Conservation (phyloP, 2,329 filamentous ascomycete genomes). For the Tolypocladium pustulatum region DNA sequence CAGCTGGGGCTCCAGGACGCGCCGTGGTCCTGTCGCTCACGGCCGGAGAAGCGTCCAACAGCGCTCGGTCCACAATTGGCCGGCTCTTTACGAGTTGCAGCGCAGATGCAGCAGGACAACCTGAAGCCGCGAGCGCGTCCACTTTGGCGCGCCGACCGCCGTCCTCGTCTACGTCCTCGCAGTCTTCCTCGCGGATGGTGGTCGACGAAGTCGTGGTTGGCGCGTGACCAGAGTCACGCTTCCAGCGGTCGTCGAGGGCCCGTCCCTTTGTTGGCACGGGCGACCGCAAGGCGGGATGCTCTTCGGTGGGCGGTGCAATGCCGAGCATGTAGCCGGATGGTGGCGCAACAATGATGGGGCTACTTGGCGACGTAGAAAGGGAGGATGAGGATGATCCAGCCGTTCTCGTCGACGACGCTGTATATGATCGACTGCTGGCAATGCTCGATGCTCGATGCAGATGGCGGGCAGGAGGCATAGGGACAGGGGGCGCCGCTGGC, state of each 20-base stretch:
- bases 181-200: slow-evolving; percentile 28
- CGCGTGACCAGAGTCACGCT: slow-evolving; percentile 45
- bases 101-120: neutral
- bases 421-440: slow-evolving; percentile 2
- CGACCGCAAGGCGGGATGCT: slow-evolving; percentile 41
- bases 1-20: slow-evolving; percentile 7
- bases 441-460: slow-evolving; percentile 9
- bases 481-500: slow-evolving; percentile 46
- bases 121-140: neutral
- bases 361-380: slow-evolving; percentile 8
- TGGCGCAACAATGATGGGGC: slow-evolving; percentile 19
- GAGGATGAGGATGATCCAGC: slow-evolving; percentile 14
- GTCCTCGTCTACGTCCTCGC: slow-evolving; percentile 21
- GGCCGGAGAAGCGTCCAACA: slow-evolving; percentile 1
- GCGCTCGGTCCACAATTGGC: slow-evolving; percentile 5
- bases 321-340: slow-evolving; percentile 15
- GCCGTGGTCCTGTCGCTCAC: slow-evolving; percentile 3
- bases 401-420: slow-evolving; percentile 13
- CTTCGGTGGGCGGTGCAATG: slow-evolving; percentile 34
- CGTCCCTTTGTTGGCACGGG: slow-evolving; percentile 11
- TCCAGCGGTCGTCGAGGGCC: slow-evolving; percentile 31
- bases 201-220: slow-evolving; percentile 23
- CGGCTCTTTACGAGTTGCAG: slow-evolving; percentile 5
- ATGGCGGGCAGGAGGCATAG: slow-evolving; percentile 31
- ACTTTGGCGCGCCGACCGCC: neutral